These are phyloP conservation scores for Chenopodium formosanum DNA, from an alignment of 148 eudicot genomes.

Conservation along the genomic window DNA sequence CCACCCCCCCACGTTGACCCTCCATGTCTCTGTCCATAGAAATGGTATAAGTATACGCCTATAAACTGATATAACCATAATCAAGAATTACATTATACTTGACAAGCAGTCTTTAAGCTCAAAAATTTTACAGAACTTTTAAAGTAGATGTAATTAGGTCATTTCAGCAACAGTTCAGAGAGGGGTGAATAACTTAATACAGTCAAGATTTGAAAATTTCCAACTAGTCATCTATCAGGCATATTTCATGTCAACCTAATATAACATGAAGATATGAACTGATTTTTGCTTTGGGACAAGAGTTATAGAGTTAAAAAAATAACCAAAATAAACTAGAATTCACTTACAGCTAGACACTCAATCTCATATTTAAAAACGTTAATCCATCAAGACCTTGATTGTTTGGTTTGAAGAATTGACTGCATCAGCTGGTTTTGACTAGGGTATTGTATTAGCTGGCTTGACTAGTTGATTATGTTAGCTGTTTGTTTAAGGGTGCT, in stretches of 20 bases:
- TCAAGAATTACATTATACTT: neutral
- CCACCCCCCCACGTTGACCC: conserved; percentile 99
- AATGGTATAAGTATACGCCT: conserved; percentile 8
- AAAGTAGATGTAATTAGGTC: neutral
- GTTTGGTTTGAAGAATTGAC: too few species aligned
- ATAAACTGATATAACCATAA: conserved; percentile 15
- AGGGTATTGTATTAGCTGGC: too few species aligned
- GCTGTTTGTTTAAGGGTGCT: too few species aligned
- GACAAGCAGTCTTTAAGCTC: neutral
- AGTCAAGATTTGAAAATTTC: neutral
- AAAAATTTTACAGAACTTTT: neutral
- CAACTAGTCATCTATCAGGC: neutral
- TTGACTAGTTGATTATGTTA: too few species aligned
- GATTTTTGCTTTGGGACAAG: neutral
- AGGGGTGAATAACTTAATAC: neutral
- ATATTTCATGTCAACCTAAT: neutral
- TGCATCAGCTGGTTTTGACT: too few species aligned
- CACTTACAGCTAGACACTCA: neutral
- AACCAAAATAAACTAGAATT: neutral
- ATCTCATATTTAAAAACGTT: neutral
- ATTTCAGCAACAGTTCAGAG: neutral
- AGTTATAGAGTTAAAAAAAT: too few species aligned
- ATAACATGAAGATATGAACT: neutral
- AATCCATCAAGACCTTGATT: neutral
- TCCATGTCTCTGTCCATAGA: conserved; percentile 74